Evolutionary conservation across 192 early-diverging fungal genomes (phyloP).

Genomic region (Geranomyces variabilis): DNA sequence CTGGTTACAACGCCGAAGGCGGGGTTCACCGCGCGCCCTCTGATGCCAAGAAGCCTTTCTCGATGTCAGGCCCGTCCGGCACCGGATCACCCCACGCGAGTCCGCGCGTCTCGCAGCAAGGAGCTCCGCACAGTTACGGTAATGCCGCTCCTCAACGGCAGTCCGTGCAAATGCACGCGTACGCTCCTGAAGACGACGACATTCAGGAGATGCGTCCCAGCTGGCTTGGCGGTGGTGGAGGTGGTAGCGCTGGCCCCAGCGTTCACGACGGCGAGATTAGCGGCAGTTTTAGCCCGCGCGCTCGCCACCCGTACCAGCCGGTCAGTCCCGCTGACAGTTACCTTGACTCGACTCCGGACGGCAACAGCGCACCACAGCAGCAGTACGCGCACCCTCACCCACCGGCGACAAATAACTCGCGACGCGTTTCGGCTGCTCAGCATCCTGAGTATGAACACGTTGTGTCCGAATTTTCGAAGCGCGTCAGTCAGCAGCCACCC

Average conservation of each 20-base stretch:
- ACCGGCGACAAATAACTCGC: not conserved
- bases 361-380: not conserved
- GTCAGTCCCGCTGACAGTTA: slow-evolving; percentile 15
- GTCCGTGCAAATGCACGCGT: not conserved
- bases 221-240: slow-evolving; percentile 14
- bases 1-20: not conserved
- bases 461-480: slow-evolving; percentile 16
- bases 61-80: not conserved
- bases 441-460: slow-evolving; percentile 29
- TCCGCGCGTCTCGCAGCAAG: not conserved
- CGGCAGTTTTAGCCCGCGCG: not conserved
- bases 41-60: not conserved
- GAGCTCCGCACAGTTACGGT: not conserved
- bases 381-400: too few species aligned
- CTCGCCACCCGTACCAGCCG: slow-evolving; percentile 17
- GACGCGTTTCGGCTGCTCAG: not conserved
- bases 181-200: slow-evolving; percentile 4
- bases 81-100: not conserved
- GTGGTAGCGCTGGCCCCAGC: not conserved
- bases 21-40: not conserved
- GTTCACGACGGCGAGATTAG: not conserved
- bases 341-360: not conserved
- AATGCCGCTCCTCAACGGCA: not conserved
- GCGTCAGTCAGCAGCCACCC: slow-evolving; percentile 12
- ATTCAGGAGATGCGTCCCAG: slow-evolving; percentile 19